phyloP scores from a whole-genome alignment of 768 basidiomycete genomes.

The Lactarius deliciosus region DNA sequence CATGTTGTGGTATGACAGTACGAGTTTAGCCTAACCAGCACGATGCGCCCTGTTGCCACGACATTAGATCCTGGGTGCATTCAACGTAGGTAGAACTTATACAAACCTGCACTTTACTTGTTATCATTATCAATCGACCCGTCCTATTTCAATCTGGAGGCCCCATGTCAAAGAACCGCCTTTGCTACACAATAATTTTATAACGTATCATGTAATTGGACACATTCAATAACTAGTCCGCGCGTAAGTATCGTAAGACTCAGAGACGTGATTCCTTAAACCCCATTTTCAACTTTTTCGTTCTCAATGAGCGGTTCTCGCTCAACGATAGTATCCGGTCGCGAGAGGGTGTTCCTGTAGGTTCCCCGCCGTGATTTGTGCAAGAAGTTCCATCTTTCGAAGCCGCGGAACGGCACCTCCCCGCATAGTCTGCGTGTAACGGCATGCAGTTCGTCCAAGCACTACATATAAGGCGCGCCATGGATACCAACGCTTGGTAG shows the following conservation, averaged over 20 bases:
- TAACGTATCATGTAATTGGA: not conserved
- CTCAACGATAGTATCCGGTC: not conserved
- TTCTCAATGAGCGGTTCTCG: not conserved
- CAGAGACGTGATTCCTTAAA: not conserved
- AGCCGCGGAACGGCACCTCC: constrained; percentile 22
- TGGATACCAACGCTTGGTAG: not conserved
- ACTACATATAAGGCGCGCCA: constrained; percentile 7
- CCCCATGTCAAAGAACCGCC: not conserved
- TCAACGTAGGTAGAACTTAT: no score
- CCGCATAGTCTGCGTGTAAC: constrained; percentile 25
- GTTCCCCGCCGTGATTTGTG: constrained; percentile 15
- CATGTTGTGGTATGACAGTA: no score
- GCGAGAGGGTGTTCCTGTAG: constrained; percentile 13
- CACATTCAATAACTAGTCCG: not conserved
- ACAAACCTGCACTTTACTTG: not conserved
- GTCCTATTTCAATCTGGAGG: not conserved
- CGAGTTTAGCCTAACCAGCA: no score
- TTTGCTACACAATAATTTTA: not conserved
- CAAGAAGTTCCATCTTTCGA: constrained; percentile 19
- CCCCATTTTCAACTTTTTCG: constrained; percentile 10
- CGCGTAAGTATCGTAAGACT: not conserved
- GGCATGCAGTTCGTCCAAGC: constrained; percentile 23
- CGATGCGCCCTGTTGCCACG: no score
- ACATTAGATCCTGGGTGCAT: no score
- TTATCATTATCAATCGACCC: not conserved